These are phyloP conservation scores for Citrus glauca DNA, from an alignment of 345 rosid species.

Conservation along the genomic window DNA sequence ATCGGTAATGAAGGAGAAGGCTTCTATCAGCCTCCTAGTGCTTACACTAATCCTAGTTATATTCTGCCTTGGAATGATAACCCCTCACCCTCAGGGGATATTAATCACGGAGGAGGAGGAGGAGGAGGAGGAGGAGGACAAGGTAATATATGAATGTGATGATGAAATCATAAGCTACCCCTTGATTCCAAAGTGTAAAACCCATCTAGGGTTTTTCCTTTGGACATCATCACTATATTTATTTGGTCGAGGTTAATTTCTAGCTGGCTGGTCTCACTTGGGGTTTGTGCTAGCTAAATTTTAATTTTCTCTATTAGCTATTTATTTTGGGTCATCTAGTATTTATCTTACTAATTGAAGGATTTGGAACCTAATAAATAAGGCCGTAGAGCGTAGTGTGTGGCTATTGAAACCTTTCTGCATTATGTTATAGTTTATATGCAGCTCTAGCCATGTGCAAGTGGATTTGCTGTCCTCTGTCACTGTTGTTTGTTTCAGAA, in stretches of 20 bases:
- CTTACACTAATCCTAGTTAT: constrained; percentile 24
- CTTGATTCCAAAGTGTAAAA: background rate
- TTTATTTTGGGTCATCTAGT: constrained; percentile 6
- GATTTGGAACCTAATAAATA: constrained; percentile 25
- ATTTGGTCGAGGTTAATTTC: constrained; percentile 19
- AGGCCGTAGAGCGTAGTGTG: constrained; percentile 14
- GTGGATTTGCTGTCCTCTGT: constrained; percentile 35
- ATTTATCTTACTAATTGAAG: background rate
- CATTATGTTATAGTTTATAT: constrained; percentile 15
- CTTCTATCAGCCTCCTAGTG: constrained; percentile 14
- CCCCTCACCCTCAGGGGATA: constrained; percentile 39
- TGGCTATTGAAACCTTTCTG: constrained; percentile 17
- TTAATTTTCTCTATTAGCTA: constrained; percentile 8
- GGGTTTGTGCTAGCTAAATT: constrained; percentile 33
- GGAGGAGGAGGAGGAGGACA: constrained; percentile 54
- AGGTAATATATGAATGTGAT: constrained; percentile 39
- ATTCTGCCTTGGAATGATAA: constrained; percentile 48
- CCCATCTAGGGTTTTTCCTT: constrained; percentile 31
- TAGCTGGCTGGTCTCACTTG: constrained; percentile 29
- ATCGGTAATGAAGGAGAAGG: constrained; percentile 27
- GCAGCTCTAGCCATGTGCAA: constrained; percentile 41
- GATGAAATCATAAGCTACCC: background rate
- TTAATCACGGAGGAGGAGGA: constrained; percentile 56
- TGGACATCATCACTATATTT: constrained; percentile 9
- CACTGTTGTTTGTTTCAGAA: constrained; percentile 37